phyloP scores from a whole-genome alignment of 2,329 filamentous ascomycete species.

The Nothophaeocryptopus gaeumannii region DNA sequence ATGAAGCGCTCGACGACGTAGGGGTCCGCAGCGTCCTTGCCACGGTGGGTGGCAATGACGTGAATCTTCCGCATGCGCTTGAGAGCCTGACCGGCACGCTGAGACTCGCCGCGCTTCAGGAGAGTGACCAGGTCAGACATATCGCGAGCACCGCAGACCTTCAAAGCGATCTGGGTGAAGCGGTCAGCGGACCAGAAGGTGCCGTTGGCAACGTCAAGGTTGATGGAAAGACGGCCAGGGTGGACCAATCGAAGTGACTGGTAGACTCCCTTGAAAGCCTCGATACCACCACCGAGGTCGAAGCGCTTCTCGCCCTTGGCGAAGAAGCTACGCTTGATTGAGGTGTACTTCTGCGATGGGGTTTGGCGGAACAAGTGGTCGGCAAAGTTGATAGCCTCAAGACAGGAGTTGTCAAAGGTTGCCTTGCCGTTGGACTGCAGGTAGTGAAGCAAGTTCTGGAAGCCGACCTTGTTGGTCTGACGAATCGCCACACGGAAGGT shows the following conservation, averaged over 20 bases:
- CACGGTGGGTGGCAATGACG: constrained; percentile 42
- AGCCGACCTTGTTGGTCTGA: constrained; percentile 65
- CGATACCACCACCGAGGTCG: constrained; percentile 63
- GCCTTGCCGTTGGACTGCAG: constrained; percentile 52
- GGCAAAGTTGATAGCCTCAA: constrained; percentile 83
- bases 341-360: constrained; percentile 65
- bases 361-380: constrained; percentile 82
- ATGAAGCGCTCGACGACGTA: constrained; percentile 54
- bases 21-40: constrained; percentile 32
- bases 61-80: constrained; percentile 43
- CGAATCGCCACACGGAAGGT: constrained; percentile 61
- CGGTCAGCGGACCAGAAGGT: constrained; percentile 69
- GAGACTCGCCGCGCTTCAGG: constrained; percentile 20
- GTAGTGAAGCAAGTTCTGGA: constrained; percentile 65
- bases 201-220: constrained; percentile 87
- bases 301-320: constrained; percentile 48
- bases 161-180: constrained; percentile 36
- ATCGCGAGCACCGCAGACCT: constrained; percentile 29
- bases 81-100: constrained; percentile 33
- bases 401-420: constrained; percentile 62
- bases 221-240: constrained; percentile 63
- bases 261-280: constrained; percentile 87
- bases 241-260: constrained; percentile 76
- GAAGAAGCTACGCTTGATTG: constrained; percentile 84
- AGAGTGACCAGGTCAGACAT: constrained; percentile 29